Base-by-base conservation (phyloP, 768 basidiomycete genomes). In the Macrocybe gigantea region DNA sequence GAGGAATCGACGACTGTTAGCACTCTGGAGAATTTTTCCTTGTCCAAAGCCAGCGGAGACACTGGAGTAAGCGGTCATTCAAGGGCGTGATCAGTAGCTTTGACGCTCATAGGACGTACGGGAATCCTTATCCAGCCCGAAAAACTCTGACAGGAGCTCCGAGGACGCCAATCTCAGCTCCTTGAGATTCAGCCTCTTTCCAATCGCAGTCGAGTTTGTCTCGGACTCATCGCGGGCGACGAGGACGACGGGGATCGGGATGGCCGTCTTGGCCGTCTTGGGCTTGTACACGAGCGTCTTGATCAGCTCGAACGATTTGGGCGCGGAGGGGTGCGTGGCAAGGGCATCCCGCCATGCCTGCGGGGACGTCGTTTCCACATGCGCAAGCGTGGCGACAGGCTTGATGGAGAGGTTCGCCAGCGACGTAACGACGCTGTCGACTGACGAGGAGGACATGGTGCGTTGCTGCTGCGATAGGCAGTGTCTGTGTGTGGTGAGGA, bases 281-380 rank as follows among this genome's bases (percentile, higher is more conserved):
- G 93, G 93, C 63, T 97, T 97, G 83, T 91, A 95, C 48, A 95
- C 85, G 56, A 94, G 83, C 41, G 87, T 88, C 65, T 93, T 93
- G 63, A 88, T 77, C 56, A 90, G 74, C 63, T 88, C 80, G 59
- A 85, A 88, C 11, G 72, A 70, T 41, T 67, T 69, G 1, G 85
- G 83, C 15, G 75, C 68, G 9, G 74, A 67, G 35, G 74, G 55
- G 44, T 67, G 64, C 6, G 77, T 71, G 51, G 75, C 70, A 56
- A 96, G 67, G 38, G 83, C 79, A 38, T 83, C 83, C 54, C 79
- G 80, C 93, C 93, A 95, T 39, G 81, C 67, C 0, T 79, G 75
- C 1, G 86, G 90, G 39, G 87, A 88, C 48, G 71, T 78, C 2
- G 87, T 78, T 22, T 77, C 68, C 5, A 66, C 64, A 60, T 95